phyloP scores from a whole-genome alignment of 164 flowering plant species.

The Macadamia tetraphylla region DNA sequence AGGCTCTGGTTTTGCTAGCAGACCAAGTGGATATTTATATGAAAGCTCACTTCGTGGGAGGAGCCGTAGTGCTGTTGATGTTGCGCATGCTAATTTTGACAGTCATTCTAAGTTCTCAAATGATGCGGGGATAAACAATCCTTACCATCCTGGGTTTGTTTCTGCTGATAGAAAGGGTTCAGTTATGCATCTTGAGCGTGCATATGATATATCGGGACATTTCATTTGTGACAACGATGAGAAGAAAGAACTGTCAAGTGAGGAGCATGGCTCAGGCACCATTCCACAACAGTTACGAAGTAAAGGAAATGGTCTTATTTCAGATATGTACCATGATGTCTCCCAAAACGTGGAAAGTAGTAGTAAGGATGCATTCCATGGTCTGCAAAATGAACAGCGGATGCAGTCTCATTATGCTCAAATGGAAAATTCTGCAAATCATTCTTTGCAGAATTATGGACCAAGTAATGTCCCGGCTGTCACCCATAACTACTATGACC shows the following conservation, averaged over 20 bases:
- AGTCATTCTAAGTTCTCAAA: background rate
- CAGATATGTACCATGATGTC: background rate
- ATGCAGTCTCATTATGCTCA: constrained; percentile 4
- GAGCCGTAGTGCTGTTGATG: constrained; percentile 1
- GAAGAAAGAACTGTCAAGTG: constrained; percentile 8
- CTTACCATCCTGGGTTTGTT: constrained; percentile 11
- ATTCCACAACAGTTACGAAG: constrained; percentile 11
- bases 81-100: background rate
- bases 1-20: constrained; percentile 1
- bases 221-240: constrained; percentile 1
- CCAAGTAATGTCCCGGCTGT: constrained; percentile 2
- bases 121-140: background rate
- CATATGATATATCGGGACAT: background rate
- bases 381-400: constrained; percentile 7
- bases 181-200: constrained; percentile 8
- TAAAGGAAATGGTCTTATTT: constrained; percentile 3
- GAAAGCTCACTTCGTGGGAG: constrained; percentile 2
- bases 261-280: constrained; percentile 4
- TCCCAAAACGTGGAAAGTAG: constrained; percentile 4
- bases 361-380: constrained; percentile 1
- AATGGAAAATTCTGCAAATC: constrained; percentile 7
- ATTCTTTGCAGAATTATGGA: background rate
- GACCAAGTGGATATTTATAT: constrained; percentile 2
- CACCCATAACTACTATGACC: constrained; percentile 5
- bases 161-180: constrained; percentile 11